A percentile compares a stretch with the other conserved stretches of the same genome.
These are phyloP conservation scores for Exophiala phaeomuriformis DNA, from an alignment of 2,329 filamentous ascomycete genomes.

Conservation along the genomic window DNA sequence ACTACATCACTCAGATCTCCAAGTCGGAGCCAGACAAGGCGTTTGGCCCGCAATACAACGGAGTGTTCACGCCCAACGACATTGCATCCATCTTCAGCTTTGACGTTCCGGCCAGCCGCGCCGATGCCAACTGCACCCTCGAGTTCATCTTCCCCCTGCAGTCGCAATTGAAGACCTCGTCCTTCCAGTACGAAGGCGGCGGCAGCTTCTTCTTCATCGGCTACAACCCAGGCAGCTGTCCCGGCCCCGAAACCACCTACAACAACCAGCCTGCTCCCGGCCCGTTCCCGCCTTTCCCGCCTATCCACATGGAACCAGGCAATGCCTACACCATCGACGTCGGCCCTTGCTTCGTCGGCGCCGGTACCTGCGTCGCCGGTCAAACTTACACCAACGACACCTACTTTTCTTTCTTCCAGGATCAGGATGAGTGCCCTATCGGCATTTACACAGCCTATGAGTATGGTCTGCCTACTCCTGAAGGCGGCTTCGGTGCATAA, in stretches of 20 bases:
- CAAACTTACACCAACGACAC: conserved; percentile 45
- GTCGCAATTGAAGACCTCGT: conserved; percentile 52
- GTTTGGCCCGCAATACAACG: conserved; percentile 50
- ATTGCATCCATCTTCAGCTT: conserved; percentile 62
- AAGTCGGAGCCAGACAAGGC: conserved; percentile 46
- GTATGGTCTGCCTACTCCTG: conserved; percentile 21
- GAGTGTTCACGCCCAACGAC: conserved; percentile 46
- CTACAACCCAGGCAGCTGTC: conserved; percentile 42
- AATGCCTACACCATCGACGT: conserved; percentile 45
- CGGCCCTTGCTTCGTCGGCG: conserved; percentile 27
- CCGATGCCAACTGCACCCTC: conserved; percentile 55
- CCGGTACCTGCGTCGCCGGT: conserved; percentile 24
- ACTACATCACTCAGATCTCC: conserved; percentile 57
- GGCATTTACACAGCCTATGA: conserved; percentile 26
- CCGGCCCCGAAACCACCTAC: conserved; percentile 45
- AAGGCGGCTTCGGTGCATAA: background rate
- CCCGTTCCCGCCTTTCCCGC: conserved; percentile 37
- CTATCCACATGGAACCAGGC: conserved; percentile 44
- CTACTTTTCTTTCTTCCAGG: conserved; percentile 55
- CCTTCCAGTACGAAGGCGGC: conserved; percentile 48
- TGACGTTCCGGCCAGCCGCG: conserved; percentile 50
- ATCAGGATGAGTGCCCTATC: conserved; percentile 45
- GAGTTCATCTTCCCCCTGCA: conserved; percentile 58
- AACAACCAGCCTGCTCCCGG: conserved; percentile 45
- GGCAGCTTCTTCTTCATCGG: conserved; percentile 49